Evolutionary conservation across 108 stramenopile species (phyloP).

Genomic region (Aurantiochytrium sp.): DNA sequence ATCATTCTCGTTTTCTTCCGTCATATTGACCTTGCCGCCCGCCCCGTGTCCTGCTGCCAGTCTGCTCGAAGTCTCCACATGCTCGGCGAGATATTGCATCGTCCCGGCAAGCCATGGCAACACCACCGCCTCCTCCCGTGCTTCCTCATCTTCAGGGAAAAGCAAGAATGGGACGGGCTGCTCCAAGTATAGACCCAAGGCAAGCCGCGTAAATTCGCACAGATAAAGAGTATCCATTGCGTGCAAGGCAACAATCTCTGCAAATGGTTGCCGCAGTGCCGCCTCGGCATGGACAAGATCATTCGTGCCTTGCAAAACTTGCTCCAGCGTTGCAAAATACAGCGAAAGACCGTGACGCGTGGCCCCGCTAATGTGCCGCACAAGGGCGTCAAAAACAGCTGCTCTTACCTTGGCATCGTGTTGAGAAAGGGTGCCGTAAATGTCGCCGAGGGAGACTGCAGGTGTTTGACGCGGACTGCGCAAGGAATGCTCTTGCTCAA

Average conservation of each 20-base stretch:
- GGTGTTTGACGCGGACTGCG: background rate
- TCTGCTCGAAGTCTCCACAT: no score
- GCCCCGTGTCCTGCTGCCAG: no score
- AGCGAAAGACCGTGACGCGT: background rate
- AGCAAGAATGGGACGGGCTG: background rate
- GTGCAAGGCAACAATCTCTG: background rate
- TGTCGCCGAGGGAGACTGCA: background rate
- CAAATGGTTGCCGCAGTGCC: background rate
- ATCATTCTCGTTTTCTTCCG: no score
- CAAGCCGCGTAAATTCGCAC: background rate
- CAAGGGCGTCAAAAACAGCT: background rate
- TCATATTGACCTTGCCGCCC: no score
- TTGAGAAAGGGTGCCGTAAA: background rate
- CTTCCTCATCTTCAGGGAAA: background rate
- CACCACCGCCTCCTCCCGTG: background rate
- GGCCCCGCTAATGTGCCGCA: background rate
- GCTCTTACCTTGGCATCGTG: background rate
- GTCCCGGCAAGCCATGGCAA: background rate
- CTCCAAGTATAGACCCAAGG: background rate
- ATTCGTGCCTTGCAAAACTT: background rate
- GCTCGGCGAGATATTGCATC: background rate
- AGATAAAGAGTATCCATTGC: background rate
- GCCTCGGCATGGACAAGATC: background rate
- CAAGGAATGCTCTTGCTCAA: background rate
- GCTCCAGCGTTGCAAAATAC: background rate